Evolutionary conservation across 116 monocot genomes (phyloP), one percentile per base, ranked within the genome.

Genomic region (Papilionanthe hybrid): DNA sequence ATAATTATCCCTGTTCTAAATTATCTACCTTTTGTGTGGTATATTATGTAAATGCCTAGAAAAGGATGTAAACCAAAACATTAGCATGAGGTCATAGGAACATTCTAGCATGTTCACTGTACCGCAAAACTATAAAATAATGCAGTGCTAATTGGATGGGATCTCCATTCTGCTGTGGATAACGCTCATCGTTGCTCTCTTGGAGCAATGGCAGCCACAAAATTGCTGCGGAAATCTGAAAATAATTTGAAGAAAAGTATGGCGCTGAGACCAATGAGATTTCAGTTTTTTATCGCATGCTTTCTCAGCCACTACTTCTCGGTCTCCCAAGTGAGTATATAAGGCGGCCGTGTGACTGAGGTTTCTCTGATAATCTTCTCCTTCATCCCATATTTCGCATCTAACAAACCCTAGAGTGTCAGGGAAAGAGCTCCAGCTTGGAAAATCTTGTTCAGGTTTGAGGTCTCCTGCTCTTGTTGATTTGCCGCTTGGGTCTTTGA

Each of bases 241-340:
- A 30, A 69, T 5, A 69, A 69, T 12, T 45, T 7, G 9, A 37
- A 69, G 69, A 0, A 32, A 32, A 69, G 2, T 30, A 69, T 13
- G 25, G 20, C 6, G 25, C 5, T 65, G 5, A 7, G 13, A 5
- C 65, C 65, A 65, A 65, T 65, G 65, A 65, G 65, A n/a, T 27
- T 3, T 10, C 9, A 23, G 25, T 25, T 27, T 65, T 27, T 5
- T 22, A 65, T 65, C 25, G 30, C 9, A 32, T 5, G 71, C 71
- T 32, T 32, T 71, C 71, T 71, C 27, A 71, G 71, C 71, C 71
- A 71, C 71, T 11, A 71, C 71, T 71, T 71, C 67, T 67, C 67
- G 15, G 5, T n/a, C 69, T 12, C 29, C 15, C 9, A 6, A 4
- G 30, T 71, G 37, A 15, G 13, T 37, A 71, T 32, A 15, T 15